Base-by-base conservation (phyloP, 2,329 filamentous ascomycete genomes). In the Cryphonectria nitschkei region DNA sequence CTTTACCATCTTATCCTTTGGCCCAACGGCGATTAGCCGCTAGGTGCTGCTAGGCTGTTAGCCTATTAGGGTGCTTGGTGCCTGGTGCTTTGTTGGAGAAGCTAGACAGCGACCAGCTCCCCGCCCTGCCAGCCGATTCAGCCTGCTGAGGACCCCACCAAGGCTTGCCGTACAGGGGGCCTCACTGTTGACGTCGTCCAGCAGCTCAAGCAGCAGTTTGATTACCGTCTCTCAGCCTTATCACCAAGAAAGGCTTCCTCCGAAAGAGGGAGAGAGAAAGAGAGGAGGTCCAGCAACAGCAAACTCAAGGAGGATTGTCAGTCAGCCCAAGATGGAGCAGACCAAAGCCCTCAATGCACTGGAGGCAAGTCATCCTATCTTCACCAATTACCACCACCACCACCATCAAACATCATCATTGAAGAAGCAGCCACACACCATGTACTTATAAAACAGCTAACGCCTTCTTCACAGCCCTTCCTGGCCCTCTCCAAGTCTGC, bases 401-500 rank as follows among this genome's bases (percentile, higher is more conserved):
- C n/a, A 58, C 54, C 19, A 61, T 16, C 58, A 34, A 34, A 56
- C 29, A 34, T 29, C 16, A 37, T 37, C 34, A 34, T 34, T 4
- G 14, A 39, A n/a, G 16, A 61, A 11, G 32, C 11, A 9, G 6
- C 29, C 19, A 26, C n/a, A 34, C n/a, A 34, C 32, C 19, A 61
- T 3, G 9, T 2, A 41, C 34, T 22, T 6, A 41, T 34, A 41
- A 9, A 1, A 8, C 6, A 2, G 54, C 22, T 65, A 56, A 56
- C 19, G 54, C 13, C 84, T 50, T 50, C 83, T 50, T 84, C 86
- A 14, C 85, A 97, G 86, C 94, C 95, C n/a, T 98, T 95, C 83
- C 85, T 99, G 72, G 92, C 92, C 67, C 92, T 98, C 74, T 92
- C 92, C 77, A 96, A 95, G 79, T 93, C 94, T 14, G 94, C 93